phyloP scores from a whole-genome alignment of 805 yeast genomes.

The Candida khao-thaluensis region DNA sequence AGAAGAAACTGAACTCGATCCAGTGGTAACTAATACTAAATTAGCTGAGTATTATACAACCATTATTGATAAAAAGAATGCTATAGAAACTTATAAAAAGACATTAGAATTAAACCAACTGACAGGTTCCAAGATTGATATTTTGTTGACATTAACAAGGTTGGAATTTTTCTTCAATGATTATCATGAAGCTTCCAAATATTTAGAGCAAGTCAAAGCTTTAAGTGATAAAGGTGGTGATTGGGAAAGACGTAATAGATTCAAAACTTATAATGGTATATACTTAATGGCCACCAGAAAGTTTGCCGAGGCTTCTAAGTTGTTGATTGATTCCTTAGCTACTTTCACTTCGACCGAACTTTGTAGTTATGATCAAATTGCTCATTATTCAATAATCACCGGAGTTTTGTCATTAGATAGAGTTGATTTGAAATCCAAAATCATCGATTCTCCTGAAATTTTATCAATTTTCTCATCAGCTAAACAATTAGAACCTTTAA shows the following conservation, averaged over 20 bases:
- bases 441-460: conserved; percentile 93
- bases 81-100: conserved; percentile 62
- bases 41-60: conserved; percentile 86
- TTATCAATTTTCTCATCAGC: conserved; percentile 74
- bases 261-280: conserved; percentile 87
- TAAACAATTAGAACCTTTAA: conserved; percentile 72
- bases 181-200: conserved; percentile 62
- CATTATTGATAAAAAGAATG: conserved; percentile 78
- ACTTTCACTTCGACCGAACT: conserved; percentile 94
- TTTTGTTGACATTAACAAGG: conserved; percentile 76
- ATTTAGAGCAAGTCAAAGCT: conserved; percentile 67
- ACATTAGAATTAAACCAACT: conserved; percentile 80
- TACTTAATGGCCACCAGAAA: conserved; percentile 81
- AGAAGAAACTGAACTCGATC: conserved; percentile 85
- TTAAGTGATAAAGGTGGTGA: conserved; percentile 97
- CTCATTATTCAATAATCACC: conserved; percentile 82
- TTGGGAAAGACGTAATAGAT: conserved; percentile 97
- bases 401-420: conserved; percentile 83
- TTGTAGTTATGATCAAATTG: conserved; percentile 85
- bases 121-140: conserved; percentile 88
- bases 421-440: conserved; percentile 75
- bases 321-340: conserved; percentile 87
- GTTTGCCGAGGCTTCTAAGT: conserved; percentile 78
- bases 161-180: conserved; percentile 89
- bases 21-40: conserved; percentile 70